A percentile compares a stretch with the other conserved stretches of the same genome.
Conservation (phyloP, 2,329 filamentous ascomycete genomes). For the Diaporthe humulicola region DNA sequence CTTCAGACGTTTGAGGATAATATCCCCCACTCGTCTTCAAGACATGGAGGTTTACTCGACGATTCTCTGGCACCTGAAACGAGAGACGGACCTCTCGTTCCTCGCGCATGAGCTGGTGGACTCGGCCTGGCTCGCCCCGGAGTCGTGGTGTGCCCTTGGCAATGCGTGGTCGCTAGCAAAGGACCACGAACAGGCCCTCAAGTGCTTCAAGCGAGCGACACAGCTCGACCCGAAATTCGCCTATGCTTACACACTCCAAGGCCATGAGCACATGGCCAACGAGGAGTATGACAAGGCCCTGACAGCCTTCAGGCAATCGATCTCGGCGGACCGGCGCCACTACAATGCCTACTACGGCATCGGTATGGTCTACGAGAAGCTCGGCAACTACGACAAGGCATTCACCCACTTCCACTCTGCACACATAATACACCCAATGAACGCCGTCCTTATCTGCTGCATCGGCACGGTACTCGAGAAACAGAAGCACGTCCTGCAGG, state of each 20-base stretch:
- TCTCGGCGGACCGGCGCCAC: slow-evolving; percentile 87
- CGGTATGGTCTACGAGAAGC: slow-evolving; percentile 85
- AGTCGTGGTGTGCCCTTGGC: slow-evolving; percentile 95
- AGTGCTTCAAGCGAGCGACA: slow-evolving; percentile 94
- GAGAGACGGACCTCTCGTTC: slow-evolving; percentile 91
- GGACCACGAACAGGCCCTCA: slow-evolving; percentile 94
- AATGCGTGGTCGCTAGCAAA: slow-evolving; percentile 94
- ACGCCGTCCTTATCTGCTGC: slow-evolving; percentile 91
- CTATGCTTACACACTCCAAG: slow-evolving; percentile 95
- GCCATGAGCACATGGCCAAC: slow-evolving; percentile 94
- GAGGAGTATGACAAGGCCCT: slow-evolving; percentile 98
- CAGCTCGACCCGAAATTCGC: slow-evolving; percentile 92
- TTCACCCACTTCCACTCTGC: slow-evolving; percentile 93
- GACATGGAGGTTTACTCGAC: slow-evolving; percentile 99
- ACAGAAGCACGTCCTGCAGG: slow-evolving; percentile 83
- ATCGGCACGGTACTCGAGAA: slow-evolving; percentile 93
- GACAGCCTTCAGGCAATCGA: slow-evolving; percentile 85
- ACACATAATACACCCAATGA: slow-evolving; percentile 90
- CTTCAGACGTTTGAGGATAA: slow-evolving; percentile 82
- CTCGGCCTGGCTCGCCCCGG: slow-evolving; percentile 86
- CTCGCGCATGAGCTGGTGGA: slow-evolving; percentile 92
- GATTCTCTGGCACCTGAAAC: slow-evolving; percentile 97
- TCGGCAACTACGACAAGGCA: slow-evolving; percentile 91
- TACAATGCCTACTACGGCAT: slow-evolving; percentile 99
- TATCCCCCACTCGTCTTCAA: slow-evolving; percentile 85